Evolutionary conservation across 768 basidiomycete genomes (phyloP), one percentile per base, ranked within the genome.

Genomic region (Auriscalpium orientale): DNA sequence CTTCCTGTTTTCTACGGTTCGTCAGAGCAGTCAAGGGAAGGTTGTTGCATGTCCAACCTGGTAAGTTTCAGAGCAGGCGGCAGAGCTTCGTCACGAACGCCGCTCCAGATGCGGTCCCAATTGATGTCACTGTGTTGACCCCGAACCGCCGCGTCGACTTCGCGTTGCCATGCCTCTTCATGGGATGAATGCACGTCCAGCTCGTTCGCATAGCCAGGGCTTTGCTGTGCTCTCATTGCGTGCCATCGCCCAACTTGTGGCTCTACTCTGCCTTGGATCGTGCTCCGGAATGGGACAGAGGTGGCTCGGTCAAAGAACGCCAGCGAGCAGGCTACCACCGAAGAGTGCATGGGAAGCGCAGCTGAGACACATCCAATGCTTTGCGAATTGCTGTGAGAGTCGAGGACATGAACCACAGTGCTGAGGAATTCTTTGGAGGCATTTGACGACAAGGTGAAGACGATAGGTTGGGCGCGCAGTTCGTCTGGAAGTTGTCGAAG

Each of bases 171-270:
- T 43, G 13, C 40, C 2, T 62, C 66, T 10, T 58, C 46, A 15
- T 54, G 44, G 21, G 37, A 47, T 8, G 51, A 48, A 34, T 60
- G 46, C 0, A 54, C 47, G 4, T 58, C 53, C 20, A 51, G 51
- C 16, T 51, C 21, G 8, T 53, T 54, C 15, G 28, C 46, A 38
- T 21, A 28, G 28, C 28, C 4, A 28, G 28, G 28, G 28, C 28
- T n/a, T 16, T 33, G 40, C 16, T 34, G 72, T 62, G 76, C 72
- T 57, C 79, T 68, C 59, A 80, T 78, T 16, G 84, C 76, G 65
- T 87, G 84, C 85, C 84, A 84, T 47, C 87, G 74, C 33, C 89
- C 89, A 12, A 90, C 87, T 62, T 86, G 84, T 2, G 77, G 67
- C 15, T 79, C 71, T n/a, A 71, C 67, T 48, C 72, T 72, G 11